Evolutionary conservation across 441 rosid species (phyloP).

Genomic region (Raphanus hybrid): DNA sequence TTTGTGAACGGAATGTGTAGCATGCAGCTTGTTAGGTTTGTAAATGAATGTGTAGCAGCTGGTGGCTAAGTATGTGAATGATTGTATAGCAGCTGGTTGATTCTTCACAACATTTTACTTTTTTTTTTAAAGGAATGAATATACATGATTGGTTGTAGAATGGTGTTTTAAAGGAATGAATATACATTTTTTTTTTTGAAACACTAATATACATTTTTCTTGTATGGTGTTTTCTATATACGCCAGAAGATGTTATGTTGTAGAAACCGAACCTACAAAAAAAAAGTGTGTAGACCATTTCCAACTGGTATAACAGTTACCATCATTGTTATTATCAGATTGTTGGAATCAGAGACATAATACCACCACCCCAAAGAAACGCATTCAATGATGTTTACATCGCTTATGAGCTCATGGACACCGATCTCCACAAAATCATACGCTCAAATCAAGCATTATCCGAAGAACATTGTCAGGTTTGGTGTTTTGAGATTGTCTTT

Average conservation of each 20-base stretch:
- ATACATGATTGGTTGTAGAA: too few relatives aligned
- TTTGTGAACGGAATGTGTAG: too few relatives aligned
- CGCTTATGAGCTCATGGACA: constrained; percentile 90
- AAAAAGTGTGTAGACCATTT: neutral
- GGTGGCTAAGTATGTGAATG: constrained; percentile 18
- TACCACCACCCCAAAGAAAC: constrained; percentile 86
- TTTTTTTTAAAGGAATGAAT: too few relatives aligned
- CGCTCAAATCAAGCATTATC: constrained; percentile 81
- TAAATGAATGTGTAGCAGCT: constrained; percentile 24
- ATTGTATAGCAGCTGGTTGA: constrained; percentile 10
- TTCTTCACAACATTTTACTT: neutral
- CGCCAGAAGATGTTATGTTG: too few relatives aligned
- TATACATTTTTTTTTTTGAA: too few relatives aligned
- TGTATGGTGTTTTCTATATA: neutral
- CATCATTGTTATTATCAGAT: constrained; percentile 54
- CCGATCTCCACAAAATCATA: constrained; percentile 81
- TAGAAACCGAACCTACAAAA: too few relatives aligned
- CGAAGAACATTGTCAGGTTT: constrained; percentile 91
- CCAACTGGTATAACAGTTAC: neutral
- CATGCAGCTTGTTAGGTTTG: too few relatives aligned
- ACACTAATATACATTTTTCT: too few relatives aligned
- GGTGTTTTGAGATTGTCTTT: neutral
- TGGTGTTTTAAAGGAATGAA: too few relatives aligned
- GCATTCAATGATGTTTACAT: constrained; percentile 85
- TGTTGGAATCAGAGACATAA: constrained; percentile 91